Conservation (phyloP, 352 stramenopile species). For the Phytophthora multivora region DNA sequence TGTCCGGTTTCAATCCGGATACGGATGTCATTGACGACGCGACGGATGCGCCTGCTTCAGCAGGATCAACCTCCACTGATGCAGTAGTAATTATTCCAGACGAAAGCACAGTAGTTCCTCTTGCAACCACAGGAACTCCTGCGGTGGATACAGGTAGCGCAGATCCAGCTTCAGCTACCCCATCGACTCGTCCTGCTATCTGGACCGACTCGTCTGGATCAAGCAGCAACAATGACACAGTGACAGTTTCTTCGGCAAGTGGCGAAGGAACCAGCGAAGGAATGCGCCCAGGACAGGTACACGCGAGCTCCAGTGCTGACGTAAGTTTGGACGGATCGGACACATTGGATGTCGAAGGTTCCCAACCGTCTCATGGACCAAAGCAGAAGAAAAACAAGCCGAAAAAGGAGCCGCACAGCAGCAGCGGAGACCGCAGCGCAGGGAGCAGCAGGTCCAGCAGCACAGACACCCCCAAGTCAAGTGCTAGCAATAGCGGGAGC, state of each 20-base stretch:
- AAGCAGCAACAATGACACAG: slow-evolving; percentile 25
- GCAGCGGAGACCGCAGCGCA: slow-evolving; percentile 13
- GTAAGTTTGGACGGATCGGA: slow-evolving; percentile 13
- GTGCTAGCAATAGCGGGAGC: slow-evolving; percentile 12
- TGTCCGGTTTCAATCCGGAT: neutral
- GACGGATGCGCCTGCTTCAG: slow-evolving; percentile 8
- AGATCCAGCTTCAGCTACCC: neutral
- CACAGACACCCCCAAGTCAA: neutral
- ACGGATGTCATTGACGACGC: neutral
- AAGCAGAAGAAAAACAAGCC: slow-evolving; percentile 24
- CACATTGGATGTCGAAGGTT: neutral
- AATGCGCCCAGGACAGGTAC: slow-evolving; percentile 25
- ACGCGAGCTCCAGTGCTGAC: slow-evolving; percentile 32
- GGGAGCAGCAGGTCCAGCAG: neutral
- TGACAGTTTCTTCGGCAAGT: slow-evolving; percentile 4
- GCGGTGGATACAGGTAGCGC: neutral
- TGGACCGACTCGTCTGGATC: slow-evolving; percentile 12
- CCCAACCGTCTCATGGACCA: neutral
- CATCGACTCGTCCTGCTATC: slow-evolving; percentile 4
- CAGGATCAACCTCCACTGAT: slow-evolving; percentile 18
- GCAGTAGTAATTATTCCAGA: slow-evolving; percentile 14
- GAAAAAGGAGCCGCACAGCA: slow-evolving; percentile 13
- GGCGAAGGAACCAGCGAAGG: slow-evolving; percentile 6
- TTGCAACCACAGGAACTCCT: slow-evolving; percentile 3
- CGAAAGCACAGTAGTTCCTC: slow-evolving; percentile 10